Conservation (phyloP, 192 early-diverging fungal species). For the Entophlyctis helioformis region DNA sequence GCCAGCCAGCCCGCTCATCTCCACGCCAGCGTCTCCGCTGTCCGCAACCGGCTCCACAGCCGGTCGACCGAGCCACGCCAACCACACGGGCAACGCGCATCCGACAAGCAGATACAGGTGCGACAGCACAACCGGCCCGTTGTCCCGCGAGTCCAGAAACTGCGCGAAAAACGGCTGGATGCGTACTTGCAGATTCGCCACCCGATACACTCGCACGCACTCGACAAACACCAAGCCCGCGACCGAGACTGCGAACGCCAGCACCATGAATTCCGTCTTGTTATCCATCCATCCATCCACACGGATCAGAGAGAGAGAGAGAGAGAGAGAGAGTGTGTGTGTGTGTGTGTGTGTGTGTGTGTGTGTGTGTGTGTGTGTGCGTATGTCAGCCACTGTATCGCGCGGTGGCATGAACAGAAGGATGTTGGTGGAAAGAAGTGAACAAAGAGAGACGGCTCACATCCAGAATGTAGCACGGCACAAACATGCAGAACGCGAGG, state of each 20-base stretch:
- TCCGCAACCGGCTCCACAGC: not conserved
- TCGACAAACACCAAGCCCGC: constrained; percentile 63
- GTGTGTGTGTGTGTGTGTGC: too few relatives aligned
- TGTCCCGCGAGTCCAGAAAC: constrained; percentile 80
- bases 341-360: too few relatives aligned
- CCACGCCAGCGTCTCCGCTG: constrained; percentile 26
- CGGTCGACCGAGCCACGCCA: constrained; percentile 38
- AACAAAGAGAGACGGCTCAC: constrained; percentile 20
- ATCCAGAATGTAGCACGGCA: constrained; percentile 63
- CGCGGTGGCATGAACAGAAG: not conserved
- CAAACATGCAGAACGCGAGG: constrained; percentile 73
- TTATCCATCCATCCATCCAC: too few relatives aligned
- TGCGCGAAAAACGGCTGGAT: constrained; percentile 61
- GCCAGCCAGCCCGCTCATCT: constrained; percentile 49
- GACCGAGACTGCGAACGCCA: constrained; percentile 72
- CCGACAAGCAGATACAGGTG: constrained; percentile 85
- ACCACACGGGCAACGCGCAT: constrained; percentile 84
- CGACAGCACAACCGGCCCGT: constrained; percentile 69
- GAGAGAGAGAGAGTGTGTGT: too few relatives aligned
- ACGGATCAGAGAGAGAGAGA: not conserved
- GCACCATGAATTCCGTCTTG: constrained; percentile 60
- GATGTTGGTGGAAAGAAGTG: not conserved
- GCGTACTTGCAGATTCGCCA: constrained; percentile 49
- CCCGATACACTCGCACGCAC: constrained; percentile 61
- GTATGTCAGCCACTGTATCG: too few relatives aligned